Evolutionary conservation across 768 basidiomycete genomes (phyloP).

Genomic region (Mycena leptocephala): DNA sequence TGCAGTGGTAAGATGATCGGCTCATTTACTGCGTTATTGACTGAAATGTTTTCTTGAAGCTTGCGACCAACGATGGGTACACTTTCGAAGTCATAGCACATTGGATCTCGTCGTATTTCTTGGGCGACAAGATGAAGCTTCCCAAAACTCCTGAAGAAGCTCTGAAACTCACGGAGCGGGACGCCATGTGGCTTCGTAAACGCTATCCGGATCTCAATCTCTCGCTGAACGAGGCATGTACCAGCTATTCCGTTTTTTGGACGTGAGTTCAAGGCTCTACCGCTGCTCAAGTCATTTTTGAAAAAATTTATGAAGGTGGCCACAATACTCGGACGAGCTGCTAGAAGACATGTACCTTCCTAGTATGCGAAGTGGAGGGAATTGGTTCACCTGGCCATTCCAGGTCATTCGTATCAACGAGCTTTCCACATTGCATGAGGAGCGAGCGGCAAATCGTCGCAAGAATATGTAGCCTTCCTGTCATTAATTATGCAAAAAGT

Average conservation of each 20-base stretch:
- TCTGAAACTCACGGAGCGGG: conserved; percentile 55
- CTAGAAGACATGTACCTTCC: conserved; percentile 73
- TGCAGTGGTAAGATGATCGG: conserved; percentile 62
- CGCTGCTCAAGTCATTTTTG: neutral
- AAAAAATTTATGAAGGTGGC: conserved; percentile 65
- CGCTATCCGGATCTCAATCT: conserved; percentile 69
- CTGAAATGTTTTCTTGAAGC: conserved; percentile 49
- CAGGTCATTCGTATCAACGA: conserved; percentile 65
- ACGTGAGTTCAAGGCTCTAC: conserved; percentile 55
- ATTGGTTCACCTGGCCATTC: conserved; percentile 79
- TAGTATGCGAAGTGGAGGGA: conserved; percentile 71
- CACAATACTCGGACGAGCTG: conserved; percentile 70
- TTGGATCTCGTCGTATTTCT: conserved; percentile 79
- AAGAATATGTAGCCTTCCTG: neutral
- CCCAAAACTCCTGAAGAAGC: conserved; percentile 66
- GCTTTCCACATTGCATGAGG: conserved; percentile 62
- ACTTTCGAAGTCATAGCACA: conserved; percentile 69
- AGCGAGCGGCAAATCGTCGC: conserved; percentile 51
- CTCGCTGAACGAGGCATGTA: conserved; percentile 69
- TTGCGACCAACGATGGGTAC: conserved; percentile 70
- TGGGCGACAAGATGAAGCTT: conserved; percentile 66
- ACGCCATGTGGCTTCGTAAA: conserved; percentile 67
- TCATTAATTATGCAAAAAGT: too few relatives aligned
- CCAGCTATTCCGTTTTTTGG: conserved; percentile 66
- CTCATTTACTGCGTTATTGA: neutral